phyloP scores from a whole-genome alignment of 306 rosid species.

The Malus asiatica region DNA sequence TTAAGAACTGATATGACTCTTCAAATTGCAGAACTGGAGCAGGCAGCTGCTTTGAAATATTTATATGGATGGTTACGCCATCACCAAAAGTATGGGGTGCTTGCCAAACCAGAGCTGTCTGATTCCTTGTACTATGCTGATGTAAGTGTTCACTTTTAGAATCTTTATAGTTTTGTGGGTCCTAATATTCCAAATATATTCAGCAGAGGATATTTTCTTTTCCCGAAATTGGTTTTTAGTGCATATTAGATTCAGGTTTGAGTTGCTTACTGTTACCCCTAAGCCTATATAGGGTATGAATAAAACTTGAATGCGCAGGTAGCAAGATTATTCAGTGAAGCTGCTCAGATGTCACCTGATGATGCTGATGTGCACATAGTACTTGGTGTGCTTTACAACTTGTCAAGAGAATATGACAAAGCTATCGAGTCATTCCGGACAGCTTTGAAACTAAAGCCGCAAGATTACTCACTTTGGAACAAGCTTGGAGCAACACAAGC shows the following conservation, averaged over 20 bases:
- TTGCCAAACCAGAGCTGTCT: constrained; percentile 63
- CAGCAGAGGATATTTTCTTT: not conserved
- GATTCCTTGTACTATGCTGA: constrained; percentile 82
- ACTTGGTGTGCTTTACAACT: constrained; percentile 87
- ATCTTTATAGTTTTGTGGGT: not conserved
- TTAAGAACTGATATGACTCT: not conserved
- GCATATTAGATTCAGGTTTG: not conserved
- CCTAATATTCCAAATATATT: not conserved
- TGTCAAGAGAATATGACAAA: constrained; percentile 87
- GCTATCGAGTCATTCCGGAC: constrained; percentile 78
- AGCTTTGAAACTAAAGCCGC: constrained; percentile 86
- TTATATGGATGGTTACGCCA: constrained; percentile 81
- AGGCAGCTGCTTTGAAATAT: constrained; percentile 74
- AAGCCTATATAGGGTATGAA: not conserved
- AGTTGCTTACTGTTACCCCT: not conserved
- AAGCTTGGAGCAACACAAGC: constrained; percentile 99
- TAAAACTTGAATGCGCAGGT: constrained; percentile 41
- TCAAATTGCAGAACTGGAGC: constrained; percentile 81
- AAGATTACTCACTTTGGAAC: constrained; percentile 98
- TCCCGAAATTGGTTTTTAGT: not conserved
- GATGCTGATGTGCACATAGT: constrained; percentile 96
- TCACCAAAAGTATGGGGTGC: constrained; percentile 80
- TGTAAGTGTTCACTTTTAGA: constrained; percentile 45
- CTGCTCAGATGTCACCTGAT: constrained; percentile 82
- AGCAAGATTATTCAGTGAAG: constrained; percentile 76